phyloP scores from a whole-genome alignment of 1,284 basidiomycete species.

The Ustilago hordei region DNA sequence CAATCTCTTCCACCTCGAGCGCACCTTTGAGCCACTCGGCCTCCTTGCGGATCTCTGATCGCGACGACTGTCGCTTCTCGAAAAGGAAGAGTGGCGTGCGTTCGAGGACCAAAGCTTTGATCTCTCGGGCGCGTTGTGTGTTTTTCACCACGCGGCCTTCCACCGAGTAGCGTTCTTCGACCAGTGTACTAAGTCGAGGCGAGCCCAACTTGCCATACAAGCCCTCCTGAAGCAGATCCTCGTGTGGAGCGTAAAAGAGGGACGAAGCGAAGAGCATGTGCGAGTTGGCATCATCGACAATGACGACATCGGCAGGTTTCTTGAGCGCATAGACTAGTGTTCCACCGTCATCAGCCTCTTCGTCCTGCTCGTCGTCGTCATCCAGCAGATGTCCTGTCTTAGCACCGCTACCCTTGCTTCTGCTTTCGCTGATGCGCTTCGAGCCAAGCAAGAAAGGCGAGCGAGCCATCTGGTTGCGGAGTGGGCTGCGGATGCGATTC shows the following conservation, averaged over 20 bases:
- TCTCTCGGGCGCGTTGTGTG: constrained; percentile 54
- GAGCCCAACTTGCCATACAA: constrained; percentile 73
- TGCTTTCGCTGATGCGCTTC: constrained; percentile 71
- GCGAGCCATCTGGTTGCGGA: constrained; percentile 77
- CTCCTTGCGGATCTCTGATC: constrained; percentile 76
- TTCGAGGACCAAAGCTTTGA: constrained; percentile 77
- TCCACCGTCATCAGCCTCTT: constrained; percentile 64
- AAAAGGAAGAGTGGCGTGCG: constrained; percentile 90
- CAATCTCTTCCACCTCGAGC: constrained; percentile 72
- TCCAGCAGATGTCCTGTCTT: constrained; percentile 42
- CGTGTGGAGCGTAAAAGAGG: constrained; percentile 84
- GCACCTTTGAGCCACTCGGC: constrained; percentile 79
- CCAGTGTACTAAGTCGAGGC: constrained; percentile 77
- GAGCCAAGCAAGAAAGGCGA: constrained; percentile 81
- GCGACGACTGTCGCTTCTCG: constrained; percentile 78
- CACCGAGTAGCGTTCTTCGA: constrained; percentile 81
- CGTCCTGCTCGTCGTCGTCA: constrained; percentile 53
- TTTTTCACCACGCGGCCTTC: constrained; percentile 69
- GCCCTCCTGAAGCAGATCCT: constrained; percentile 79
- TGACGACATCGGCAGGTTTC: constrained; percentile 65
- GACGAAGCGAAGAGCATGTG: constrained; percentile 67
- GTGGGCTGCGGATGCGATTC: constrained; percentile 75
- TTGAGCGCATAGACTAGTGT: constrained; percentile 66
- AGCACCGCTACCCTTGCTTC: constrained; percentile 2
- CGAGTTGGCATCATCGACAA: constrained; percentile 68